Base-by-base conservation (phyloP, 2,329 filamentous ascomycete genomes). In the Mycosphaerelloides madeirae region DNA sequence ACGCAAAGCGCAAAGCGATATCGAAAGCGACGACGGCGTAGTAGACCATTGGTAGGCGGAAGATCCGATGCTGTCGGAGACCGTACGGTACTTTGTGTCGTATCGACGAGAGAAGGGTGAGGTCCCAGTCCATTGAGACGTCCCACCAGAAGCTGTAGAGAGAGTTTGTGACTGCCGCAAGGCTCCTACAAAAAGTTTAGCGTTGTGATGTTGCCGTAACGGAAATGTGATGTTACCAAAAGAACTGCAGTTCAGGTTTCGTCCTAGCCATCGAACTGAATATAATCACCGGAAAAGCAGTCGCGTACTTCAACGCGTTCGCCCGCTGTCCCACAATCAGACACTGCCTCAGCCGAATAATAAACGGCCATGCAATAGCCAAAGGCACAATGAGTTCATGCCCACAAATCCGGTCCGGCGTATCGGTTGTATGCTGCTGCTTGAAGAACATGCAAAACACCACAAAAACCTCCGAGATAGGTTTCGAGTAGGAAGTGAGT, bases 91-190 rank as follows among this genome's bases (percentile, higher is more conserved):
- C 78, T 53, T 74, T 74, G 51, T 84, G 79, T 50, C 79, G 68
- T 12, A 70, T 64, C 1, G 74, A 65, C 1, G 84, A 79, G 61
- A 97, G 86, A 12, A 97, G 75, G 0, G 85, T 87, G 50, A 98
- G 75, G 62, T 97, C 93, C 93, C 93, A 98, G 73, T 98, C 93
- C 70, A 90, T 93, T 43, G 87, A 78, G 22, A 97, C 82, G 60
- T 98, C 93, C 93, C 93, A 98, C 74, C 93, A 98, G 72, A 97
- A 97, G n/a, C 85, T 89, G 69, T 95, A 98, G 34, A 85, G 73
- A 12, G 87, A 94, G 66, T 98, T 96, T 58, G 93, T 62, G 28
- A 88, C 28, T 15, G 56, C 54, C 31, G 59, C 55, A 6, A 60
- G 33, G 3, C 60, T 38, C 61, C 61, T 56, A 29, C 15, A 15